A percentile compares a stretch with the other conserved stretches of the same genome.
phyloP scores from a whole-genome alignment of 129 eudicot species.

The Pseudognaphalium luteoalbum region DNA sequence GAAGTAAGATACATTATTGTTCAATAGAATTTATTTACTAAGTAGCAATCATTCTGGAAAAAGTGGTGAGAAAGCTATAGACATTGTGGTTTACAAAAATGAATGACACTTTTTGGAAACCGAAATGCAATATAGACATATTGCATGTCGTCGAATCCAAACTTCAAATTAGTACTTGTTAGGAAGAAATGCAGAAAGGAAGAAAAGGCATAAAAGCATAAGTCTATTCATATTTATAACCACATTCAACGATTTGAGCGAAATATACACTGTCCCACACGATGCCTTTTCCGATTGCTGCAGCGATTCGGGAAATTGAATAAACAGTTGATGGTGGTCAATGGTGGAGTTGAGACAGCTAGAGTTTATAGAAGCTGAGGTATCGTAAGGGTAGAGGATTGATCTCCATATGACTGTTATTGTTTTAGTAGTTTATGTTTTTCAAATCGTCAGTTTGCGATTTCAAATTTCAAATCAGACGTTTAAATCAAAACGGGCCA shows the following conservation, averaged over 20 bases:
- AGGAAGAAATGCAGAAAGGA: conserved; percentile 57
- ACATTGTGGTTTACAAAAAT: too few species aligned
- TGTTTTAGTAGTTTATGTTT: too few species aligned
- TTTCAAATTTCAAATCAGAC: too few species aligned
- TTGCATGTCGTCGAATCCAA: too few species aligned
- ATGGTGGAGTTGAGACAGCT: conserved; percentile 44
- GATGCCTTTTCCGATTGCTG: conserved; percentile 57
- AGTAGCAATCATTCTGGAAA: too few species aligned
- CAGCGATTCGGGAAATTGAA: conserved; percentile 54
- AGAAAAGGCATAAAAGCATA: conserved; percentile 84
- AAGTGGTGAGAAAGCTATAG: too few species aligned
- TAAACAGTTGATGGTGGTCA: conserved; percentile 1
- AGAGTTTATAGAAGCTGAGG: conserved; percentile 76
- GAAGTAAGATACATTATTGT: too few species aligned
- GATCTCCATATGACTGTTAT: conserved; percentile 66
- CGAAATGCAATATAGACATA: too few species aligned
- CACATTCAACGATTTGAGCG: conserved; percentile 68
- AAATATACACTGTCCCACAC: conserved; percentile 95
- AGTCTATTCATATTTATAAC: conserved; percentile 87
- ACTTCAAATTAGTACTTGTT: too few species aligned
- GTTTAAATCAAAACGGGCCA: too few species aligned
- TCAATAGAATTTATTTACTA: neutral
- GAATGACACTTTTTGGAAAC: too few species aligned
- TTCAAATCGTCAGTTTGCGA: too few species aligned
- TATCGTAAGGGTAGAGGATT: conserved; percentile 70